A percentile compares a stretch with the other conserved stretches of the same genome.
Conservation (phyloP, 2,329 filamentous ascomycete species). For the Laburnicola sp. region DNA sequence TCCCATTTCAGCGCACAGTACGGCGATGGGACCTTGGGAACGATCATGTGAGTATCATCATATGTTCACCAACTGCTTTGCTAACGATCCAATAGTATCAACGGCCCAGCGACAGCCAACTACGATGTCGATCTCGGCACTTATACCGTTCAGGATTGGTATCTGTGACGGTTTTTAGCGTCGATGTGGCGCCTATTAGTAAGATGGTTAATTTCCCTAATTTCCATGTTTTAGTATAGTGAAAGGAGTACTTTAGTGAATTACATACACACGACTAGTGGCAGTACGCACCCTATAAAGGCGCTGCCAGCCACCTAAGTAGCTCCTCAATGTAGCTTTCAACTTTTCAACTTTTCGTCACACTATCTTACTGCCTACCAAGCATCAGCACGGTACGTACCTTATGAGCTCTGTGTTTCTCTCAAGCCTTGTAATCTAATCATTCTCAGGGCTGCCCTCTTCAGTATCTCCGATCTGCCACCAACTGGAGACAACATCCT, state of each 20-base stretch:
- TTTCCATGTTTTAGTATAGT: too few species aligned
- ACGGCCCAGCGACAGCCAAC: slow-evolving; percentile 37
- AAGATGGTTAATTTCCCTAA: too few species aligned
- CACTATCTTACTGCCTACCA: slow-evolving; percentile 47
- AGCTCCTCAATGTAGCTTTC: too few species aligned
- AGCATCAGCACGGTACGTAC: slow-evolving; percentile 21
- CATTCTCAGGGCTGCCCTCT: slow-evolving; percentile 13
- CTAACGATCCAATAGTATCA: slow-evolving; percentile 17
- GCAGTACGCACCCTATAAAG: too few species aligned
- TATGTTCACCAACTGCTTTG: not conserved
- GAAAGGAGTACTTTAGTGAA: too few species aligned
- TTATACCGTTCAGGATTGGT: slow-evolving; percentile 41
- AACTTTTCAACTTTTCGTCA: too few species aligned
- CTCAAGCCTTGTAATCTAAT: slow-evolving; percentile 13
- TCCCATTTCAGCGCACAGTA: slow-evolving; percentile 50
- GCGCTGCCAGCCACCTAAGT: too few species aligned
- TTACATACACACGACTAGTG: too few species aligned
- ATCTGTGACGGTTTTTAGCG: too few species aligned
- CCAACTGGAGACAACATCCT: slow-evolving; percentile 49
- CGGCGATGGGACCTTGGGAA: slow-evolving; percentile 46
- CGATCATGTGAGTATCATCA: slow-evolving; percentile 17
- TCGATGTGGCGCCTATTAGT: too few species aligned
- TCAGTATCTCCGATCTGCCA: slow-evolving; percentile 16
- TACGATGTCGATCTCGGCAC: slow-evolving; percentile 36
- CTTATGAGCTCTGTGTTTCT: not conserved